Evolutionary conservation across 176 grass and related monocot genomes (phyloP), one percentile per base, ranked within the genome.

Genomic region (Stipa capillata): DNA sequence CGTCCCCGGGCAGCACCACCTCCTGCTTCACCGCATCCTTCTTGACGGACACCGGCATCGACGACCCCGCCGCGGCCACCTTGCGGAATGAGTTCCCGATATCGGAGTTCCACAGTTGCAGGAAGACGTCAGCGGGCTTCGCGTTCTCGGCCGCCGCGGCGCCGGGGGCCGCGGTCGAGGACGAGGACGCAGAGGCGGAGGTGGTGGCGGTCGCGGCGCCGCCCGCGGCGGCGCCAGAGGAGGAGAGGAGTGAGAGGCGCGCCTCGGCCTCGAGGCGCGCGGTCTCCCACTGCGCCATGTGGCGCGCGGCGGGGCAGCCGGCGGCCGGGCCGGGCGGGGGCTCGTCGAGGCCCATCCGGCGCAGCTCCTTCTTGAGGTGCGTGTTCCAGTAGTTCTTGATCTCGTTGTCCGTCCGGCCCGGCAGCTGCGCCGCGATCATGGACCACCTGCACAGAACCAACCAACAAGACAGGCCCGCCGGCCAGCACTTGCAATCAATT

Each of bases 351-450:
- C 87, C 93, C 90, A 97, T 93, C 65, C 76, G 82, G 20, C 83
- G 89, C 23, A 94, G 95, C 44, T 91, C 87, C 84, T 92, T 97
- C 92, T 97, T 97, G 68, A 97, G 92, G 87, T 97, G 95, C 27
- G 95, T 94, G 85, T 97, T 97, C 95, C 95, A 94, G 83, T 89
- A 90, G 87, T 97, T 97, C 87, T 97, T 97, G 83, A 97, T 90
- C 92, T 94, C 95, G 75, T 94, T 94, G 72, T 97, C 92, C 28
- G 91, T 94, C 92, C 94, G 82, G 10, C 94, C 94, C 2, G 94
- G 91, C 35, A 97, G 75, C 79, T 94, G 95, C 65, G 92, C 89
- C 50, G 92, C 95, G 73, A 97, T 94, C 77, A 91, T 92, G 65
- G 95, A 97, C 89, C 95, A 97, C 87, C 95, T 97, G 77, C 23